Percentiles rank a stretch among this genome's conserved stretches.
Conservation (phyloP, 306 rosid species). For the Lablab purpureus region DNA sequence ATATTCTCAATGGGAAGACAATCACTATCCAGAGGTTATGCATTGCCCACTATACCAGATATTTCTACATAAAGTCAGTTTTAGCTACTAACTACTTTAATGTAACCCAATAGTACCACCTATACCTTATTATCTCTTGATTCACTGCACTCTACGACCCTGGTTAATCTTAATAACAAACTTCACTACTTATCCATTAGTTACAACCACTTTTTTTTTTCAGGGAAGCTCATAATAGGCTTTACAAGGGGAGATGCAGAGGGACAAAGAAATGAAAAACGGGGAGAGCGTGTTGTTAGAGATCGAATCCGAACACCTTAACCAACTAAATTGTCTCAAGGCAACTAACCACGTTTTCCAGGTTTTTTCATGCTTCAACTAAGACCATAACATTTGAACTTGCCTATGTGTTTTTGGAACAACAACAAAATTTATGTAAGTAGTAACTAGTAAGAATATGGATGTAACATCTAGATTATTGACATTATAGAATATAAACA, state of each 20-base stretch:
- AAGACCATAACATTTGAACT: constrained; percentile 4
- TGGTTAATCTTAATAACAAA: constrained; percentile 8
- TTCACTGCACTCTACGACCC: neutral
- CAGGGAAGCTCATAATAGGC: neutral
- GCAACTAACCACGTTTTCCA: neutral
- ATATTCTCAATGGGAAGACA: neutral
- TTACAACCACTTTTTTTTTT: neutral
- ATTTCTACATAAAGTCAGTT: constrained; percentile 14
- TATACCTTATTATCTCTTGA: constrained; percentile 13
- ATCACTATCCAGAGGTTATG: neutral
- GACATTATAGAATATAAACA: constrained; percentile 36
- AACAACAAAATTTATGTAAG: neutral
- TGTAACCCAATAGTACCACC: constrained; percentile 15
- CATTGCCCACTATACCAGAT: neutral
- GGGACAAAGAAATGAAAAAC: neutral
- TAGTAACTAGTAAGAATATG: neutral
- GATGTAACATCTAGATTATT: constrained; percentile 26
- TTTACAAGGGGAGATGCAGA: neutral
- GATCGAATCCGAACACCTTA: neutral
- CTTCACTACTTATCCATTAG: neutral
- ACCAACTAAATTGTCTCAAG: neutral
- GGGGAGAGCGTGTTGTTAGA: neutral
- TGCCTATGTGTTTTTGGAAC: neutral
- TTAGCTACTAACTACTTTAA: constrained; percentile 9
- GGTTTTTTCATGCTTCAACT: neutral